Percentiles rank a stretch among this genome's conserved stretches.
phyloP scores from a whole-genome alignment of 257 asterid genomes.

The Solanum habrochaites region DNA sequence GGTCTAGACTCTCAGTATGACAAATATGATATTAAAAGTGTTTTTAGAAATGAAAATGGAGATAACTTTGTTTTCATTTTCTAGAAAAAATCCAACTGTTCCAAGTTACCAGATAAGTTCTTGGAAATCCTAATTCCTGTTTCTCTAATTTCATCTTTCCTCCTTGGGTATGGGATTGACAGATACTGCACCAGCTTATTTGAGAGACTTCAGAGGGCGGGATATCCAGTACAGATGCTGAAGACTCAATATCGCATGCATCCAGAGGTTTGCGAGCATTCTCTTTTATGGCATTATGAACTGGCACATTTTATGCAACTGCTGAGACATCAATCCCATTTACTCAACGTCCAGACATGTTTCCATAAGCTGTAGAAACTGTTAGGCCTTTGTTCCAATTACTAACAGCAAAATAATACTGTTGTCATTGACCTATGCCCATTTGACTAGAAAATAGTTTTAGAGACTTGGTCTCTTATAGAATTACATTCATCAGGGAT shows the following conservation, averaged over 20 bases:
- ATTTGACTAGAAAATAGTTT: not conserved
- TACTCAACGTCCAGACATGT: not conserved
- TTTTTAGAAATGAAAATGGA: not conserved
- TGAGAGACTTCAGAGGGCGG: conserved; percentile 83
- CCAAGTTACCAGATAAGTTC: not conserved
- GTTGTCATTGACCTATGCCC: not conserved
- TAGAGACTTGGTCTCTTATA: not conserved
- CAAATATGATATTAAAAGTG: not conserved
- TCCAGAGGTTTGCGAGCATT: conserved; percentile 57
- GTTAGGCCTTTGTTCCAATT: not conserved
- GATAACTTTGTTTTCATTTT: not conserved
- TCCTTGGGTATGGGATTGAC: not conserved
- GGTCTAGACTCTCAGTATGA: not conserved
- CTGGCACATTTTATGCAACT: not conserved
- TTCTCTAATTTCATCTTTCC: not conserved
- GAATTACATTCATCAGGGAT: not conserved
- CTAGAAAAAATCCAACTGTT: not conserved
- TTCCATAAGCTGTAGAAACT: not conserved
- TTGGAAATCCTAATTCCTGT: not conserved
- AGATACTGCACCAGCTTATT: conserved; percentile 89
- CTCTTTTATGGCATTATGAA: not conserved
- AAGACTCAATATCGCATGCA: conserved; percentile 99
- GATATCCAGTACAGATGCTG: conserved; percentile 95
- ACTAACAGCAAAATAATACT: not conserved
- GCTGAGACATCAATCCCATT: not conserved